Evolutionary conservation across 495 filamentous ascomycete species (phyloP).

Genomic region (Aspergillus funiculosus): DNA sequence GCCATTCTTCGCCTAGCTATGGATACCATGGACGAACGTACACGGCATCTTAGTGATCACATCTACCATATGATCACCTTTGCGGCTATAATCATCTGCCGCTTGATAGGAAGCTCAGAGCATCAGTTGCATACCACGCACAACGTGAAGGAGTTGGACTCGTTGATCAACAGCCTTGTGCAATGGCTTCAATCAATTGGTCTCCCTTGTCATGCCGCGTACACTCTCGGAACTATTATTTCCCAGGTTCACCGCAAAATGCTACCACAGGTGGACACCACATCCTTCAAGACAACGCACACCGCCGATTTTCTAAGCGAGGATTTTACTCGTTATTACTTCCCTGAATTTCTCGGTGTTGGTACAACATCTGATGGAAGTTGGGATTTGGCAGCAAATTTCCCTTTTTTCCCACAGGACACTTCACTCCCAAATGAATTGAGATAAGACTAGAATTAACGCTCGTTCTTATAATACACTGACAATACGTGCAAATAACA

Average conservation of each 20-base stretch:
- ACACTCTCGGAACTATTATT: constrained; percentile 39
- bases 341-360: constrained; percentile 29
- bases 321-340: constrained; percentile 14
- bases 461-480: too few species aligned
- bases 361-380: constrained; percentile 22
- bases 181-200: constrained; percentile 42
- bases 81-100: constrained; percentile 38
- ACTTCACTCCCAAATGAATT: constrained; percentile 2
- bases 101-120: constrained; percentile 35
- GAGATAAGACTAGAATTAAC: not conserved
- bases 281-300: not conserved
- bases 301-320: not conserved
- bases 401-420: constrained; percentile 23
- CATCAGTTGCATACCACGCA: constrained; percentile 24
- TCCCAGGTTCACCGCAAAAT: constrained; percentile 6
- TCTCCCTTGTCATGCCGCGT: constrained; percentile 40
- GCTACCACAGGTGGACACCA: not conserved
- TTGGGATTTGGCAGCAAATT: constrained; percentile 25
- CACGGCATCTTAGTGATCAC: constrained; percentile 41
- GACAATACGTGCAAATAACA: too few species aligned
- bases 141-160: constrained; percentile 29
- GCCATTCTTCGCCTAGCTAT: constrained; percentile 41
- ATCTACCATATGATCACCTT: constrained; percentile 49
- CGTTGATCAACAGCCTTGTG: constrained; percentile 28
- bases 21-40: constrained; percentile 42